phyloP scores from a whole-genome alignment of 805 yeast genomes.

The Cyberlindnera xishuangbannaensis region DNA sequence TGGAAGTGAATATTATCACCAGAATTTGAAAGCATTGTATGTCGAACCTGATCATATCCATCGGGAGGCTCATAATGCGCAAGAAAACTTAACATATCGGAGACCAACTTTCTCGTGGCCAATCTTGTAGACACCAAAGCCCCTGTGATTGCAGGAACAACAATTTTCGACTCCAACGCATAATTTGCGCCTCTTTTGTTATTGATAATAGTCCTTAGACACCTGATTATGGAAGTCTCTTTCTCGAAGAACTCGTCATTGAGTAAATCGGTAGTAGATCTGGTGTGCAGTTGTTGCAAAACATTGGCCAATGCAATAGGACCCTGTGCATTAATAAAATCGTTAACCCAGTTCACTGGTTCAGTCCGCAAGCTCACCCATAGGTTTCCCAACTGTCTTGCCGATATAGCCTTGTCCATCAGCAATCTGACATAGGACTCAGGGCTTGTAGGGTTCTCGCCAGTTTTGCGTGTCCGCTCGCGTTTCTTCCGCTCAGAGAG shows the following conservation, averaged over 20 bases:
- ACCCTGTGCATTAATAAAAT: conserved; percentile 77
- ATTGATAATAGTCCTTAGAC: conserved; percentile 70
- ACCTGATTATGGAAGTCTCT: conserved; percentile 72
- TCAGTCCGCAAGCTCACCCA: conserved; percentile 93
- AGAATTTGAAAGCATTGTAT: conserved; percentile 25
- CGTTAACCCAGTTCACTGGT: conserved; percentile 74
- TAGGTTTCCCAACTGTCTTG: conserved; percentile 69
- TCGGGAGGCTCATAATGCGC: conserved; percentile 38
- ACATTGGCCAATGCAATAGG: conserved; percentile 68
- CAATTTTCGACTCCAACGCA: conserved; percentile 38
- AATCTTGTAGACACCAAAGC: conserved; percentile 72
- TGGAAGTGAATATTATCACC: conserved; percentile 27
- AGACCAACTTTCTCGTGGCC: conserved; percentile 70
- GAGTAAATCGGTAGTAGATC: conserved; percentile 24
- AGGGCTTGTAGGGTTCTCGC: conserved; percentile 39
- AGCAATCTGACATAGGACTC: conserved; percentile 71
- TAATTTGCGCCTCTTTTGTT: conserved; percentile 56
- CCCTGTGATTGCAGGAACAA: conserved; percentile 59
- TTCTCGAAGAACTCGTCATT: conserved; percentile 49
- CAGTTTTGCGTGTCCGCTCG: conserved; percentile 29
- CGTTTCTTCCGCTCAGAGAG: conserved; percentile 65
- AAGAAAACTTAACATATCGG: conserved; percentile 64
- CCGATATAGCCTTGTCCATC: conserved; percentile 61
- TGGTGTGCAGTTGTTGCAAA: conserved; percentile 44
- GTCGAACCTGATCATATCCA: conserved; percentile 53